Evolutionary conservation across 805 yeast genomes (phyloP).

Genomic region (Cyberlindnera lachancei): DNA sequence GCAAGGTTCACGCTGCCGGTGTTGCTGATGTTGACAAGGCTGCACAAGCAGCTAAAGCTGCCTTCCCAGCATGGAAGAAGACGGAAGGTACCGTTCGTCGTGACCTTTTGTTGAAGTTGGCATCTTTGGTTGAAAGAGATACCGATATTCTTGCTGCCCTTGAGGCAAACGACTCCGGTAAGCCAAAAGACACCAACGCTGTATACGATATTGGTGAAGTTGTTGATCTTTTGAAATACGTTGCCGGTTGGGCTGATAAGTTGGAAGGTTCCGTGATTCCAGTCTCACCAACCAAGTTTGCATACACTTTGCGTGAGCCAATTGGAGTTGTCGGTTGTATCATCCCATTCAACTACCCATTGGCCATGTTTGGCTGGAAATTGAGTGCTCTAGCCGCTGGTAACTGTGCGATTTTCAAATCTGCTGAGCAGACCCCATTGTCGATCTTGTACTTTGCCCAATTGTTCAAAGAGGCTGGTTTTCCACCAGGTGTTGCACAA

Average conservation of each 20-base stretch:
- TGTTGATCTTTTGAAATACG: slow-evolving; percentile 49
- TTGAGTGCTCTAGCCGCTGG: slow-evolving; percentile 42
- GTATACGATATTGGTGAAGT: slow-evolving; percentile 52
- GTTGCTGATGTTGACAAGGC: slow-evolving; percentile 47
- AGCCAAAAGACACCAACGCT: slow-evolving; percentile 45
- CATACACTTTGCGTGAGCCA: slow-evolving; percentile 47
- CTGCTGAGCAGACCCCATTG: slow-evolving; percentile 44
- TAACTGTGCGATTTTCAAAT: slow-evolving; percentile 39
- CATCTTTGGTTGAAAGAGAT: slow-evolving; percentile 41
- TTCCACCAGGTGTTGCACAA: slow-evolving; percentile 45
- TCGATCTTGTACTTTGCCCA: slow-evolving; percentile 36
- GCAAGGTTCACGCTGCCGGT: slow-evolving; percentile 44
- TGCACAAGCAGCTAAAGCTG: slow-evolving; percentile 43
- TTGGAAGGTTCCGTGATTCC: slow-evolving; percentile 58
- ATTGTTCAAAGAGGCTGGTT: slow-evolving; percentile 36
- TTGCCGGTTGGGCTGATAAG: slow-evolving; percentile 74
- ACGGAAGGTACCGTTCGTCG: slow-evolving; percentile 40
- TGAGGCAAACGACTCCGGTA: slow-evolving; percentile 56
- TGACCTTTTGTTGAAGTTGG: slow-evolving; percentile 39
- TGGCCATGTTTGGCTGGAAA: slow-evolving; percentile 45
- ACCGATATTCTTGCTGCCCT: slow-evolving; percentile 44
- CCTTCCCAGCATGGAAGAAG: slow-evolving; percentile 43
- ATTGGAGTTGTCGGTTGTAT: slow-evolving; percentile 46
- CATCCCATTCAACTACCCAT: slow-evolving; percentile 46
- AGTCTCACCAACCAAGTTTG: slow-evolving; percentile 46